phyloP scores from a whole-genome alignment of 371 early-diverging fungal genomes.

The Lichtheimia hyalospora region DNA sequence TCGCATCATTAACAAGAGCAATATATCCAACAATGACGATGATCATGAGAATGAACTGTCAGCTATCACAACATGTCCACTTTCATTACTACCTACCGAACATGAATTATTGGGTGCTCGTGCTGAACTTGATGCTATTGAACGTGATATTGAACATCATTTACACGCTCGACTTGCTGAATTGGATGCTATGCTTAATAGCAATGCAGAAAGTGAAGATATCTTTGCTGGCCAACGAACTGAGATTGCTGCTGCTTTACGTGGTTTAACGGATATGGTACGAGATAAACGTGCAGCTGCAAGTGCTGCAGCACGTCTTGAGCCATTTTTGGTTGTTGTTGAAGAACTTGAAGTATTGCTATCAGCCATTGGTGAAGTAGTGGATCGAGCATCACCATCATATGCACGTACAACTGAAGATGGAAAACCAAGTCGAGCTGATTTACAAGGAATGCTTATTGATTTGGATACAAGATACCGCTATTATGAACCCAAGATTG shows the following conservation, averaged over 20 bases:
- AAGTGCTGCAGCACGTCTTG: constrained; percentile 41
- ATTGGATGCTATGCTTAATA: constrained; percentile 38
- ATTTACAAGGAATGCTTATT: constrained; percentile 54
- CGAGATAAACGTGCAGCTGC: constrained; percentile 42
- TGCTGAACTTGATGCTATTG: constrained; percentile 37
- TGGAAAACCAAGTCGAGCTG: constrained; percentile 40
- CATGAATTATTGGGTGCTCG: constrained; percentile 40
- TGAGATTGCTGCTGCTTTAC: constrained; percentile 41
- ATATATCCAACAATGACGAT: constrained; percentile 9
- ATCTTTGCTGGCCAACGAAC: constrained; percentile 43
- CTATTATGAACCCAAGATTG: constrained; percentile 54
- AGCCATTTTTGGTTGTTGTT: constrained; percentile 40
- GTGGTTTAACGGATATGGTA: constrained; percentile 33
- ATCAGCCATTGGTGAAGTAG: constrained; percentile 42
- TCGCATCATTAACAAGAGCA: constrained; percentile 21
- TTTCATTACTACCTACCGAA: constrained; percentile 42
- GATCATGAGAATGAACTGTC: constrained; percentile 20
- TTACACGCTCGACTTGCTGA: constrained; percentile 35
- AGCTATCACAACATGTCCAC: constrained; percentile 29
- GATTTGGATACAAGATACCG: constrained; percentile 58
- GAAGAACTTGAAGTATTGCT: constrained; percentile 53
- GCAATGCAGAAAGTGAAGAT: constrained; percentile 17
- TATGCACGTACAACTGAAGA: constrained; percentile 29
- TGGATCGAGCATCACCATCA: constrained; percentile 39
- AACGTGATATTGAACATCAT: constrained; percentile 43